Conservation (phyloP, 768 basidiomycete genomes). For the Termitomyces sp. region DNA sequence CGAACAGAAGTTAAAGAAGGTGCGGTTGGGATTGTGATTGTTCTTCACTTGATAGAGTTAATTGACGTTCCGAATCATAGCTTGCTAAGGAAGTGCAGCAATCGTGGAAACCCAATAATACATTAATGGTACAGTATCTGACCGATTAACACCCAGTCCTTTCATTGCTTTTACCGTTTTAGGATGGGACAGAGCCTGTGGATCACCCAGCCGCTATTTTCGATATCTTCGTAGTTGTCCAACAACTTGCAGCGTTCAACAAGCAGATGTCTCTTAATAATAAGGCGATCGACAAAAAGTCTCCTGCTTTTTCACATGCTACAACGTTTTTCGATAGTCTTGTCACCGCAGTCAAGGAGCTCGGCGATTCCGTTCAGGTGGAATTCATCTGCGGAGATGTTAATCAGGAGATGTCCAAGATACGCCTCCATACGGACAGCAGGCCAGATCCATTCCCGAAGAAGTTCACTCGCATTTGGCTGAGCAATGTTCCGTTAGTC, state of each 20-base stretch:
- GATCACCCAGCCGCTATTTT: conserved; percentile 14
- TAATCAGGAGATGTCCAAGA: conserved; percentile 28
- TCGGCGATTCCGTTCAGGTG: conserved; percentile 24
- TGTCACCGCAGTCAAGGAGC: conserved; percentile 22
- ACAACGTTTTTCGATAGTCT: conserved; percentile 28
- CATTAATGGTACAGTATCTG: conserved; percentile 15
- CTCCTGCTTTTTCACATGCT: conserved; percentile 23
- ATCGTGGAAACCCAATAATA: conserved; percentile 27
- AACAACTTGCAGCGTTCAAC: conserved; percentile 23
- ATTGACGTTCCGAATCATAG: conserved; percentile 1
- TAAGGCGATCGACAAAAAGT: conserved; percentile 14
- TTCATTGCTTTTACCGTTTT: background rate
- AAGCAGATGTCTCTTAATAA: conserved; percentile 12
- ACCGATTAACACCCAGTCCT: background rate
- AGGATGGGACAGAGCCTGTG: conserved; percentile 16
- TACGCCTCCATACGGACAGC: conserved; percentile 23
- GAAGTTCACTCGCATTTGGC: conserved; percentile 31
- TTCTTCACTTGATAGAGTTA: background rate
- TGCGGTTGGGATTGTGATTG: background rate
- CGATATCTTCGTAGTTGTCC: conserved; percentile 18
- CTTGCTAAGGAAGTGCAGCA: conserved; percentile 14
- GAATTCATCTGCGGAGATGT: conserved; percentile 32
- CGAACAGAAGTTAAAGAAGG: conserved; percentile 8
- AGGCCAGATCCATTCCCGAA: conserved; percentile 28
- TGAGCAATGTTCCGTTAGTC: conserved; percentile 34